Conservation (phyloP, 805 yeast species). For the Zygosaccharomyces kombuchaensis region DNA sequence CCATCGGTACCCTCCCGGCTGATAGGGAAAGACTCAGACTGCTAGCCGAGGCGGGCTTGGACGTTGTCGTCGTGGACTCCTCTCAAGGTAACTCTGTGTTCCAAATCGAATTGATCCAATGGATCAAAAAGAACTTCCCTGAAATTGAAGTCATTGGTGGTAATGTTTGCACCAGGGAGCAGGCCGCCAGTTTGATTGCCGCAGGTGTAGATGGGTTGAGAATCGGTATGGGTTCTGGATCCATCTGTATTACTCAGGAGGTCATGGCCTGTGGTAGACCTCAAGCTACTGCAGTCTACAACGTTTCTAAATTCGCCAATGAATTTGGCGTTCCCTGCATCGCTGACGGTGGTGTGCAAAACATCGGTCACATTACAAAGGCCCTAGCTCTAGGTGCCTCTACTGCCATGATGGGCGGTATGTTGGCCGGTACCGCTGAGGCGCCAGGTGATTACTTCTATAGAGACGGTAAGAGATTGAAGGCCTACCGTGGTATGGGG, state of each 20-base stretch:
- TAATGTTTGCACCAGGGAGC: slow-evolving; percentile 98
- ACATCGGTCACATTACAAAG: slow-evolving; percentile 97
- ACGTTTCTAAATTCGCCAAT: slow-evolving; percentile 89
- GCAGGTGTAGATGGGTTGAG: slow-evolving; percentile 98
- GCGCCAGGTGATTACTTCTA: slow-evolving; percentile 98
- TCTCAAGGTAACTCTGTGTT: slow-evolving; percentile 96
- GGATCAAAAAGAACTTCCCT: slow-evolving; percentile 79
- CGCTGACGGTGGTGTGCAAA: slow-evolving; percentile 99
- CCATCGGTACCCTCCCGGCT: slow-evolving; percentile 88
- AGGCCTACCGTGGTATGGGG: slow-evolving; percentile 99
- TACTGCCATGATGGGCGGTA: slow-evolving; percentile 98
- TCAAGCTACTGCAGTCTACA: slow-evolving; percentile 97
- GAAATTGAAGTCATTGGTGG: slow-evolving; percentile 90
- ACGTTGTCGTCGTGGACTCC: slow-evolving; percentile 92
- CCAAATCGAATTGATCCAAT: slow-evolving; percentile 90
- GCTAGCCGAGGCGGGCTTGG: slow-evolving; percentile 94
- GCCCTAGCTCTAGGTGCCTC: slow-evolving; percentile 97
- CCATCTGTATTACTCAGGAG: slow-evolving; percentile 98
- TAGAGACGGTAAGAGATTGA: slow-evolving; percentile 97
- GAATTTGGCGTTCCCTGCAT: slow-evolving; percentile 97
- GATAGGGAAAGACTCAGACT: slow-evolving; percentile 80
- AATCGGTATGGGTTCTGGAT: slow-evolving; percentile 99
- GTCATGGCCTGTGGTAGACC: slow-evolving; percentile 99
- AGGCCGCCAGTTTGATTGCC: slow-evolving; percentile 89
- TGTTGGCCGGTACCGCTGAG: slow-evolving; percentile 97